Percentiles rank a stretch among this genome's conserved stretches.
Conservation (phyloP, 2,329 filamentous ascomycete genomes). For the Myriosclerotinia scirpicola region DNA sequence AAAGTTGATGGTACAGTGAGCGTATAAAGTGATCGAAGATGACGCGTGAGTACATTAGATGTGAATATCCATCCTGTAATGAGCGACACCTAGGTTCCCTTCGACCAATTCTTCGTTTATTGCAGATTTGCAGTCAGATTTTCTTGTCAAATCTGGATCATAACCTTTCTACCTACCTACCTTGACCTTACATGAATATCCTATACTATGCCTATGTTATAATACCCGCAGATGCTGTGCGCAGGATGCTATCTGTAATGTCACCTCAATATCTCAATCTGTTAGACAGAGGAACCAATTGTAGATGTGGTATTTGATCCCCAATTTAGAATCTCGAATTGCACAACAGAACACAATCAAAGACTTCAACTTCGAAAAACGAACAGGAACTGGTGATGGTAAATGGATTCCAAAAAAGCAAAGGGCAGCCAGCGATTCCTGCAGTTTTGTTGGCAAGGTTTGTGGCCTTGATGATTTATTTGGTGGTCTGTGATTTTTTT, state of each 20-base stretch:
- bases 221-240: conserved; percentile 14
- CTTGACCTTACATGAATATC: conserved; percentile 13
- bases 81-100: conserved; percentile 16
- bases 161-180: background rate
- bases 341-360: conserved; percentile 10
- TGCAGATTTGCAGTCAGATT: background rate
- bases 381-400: conserved; percentile 1
- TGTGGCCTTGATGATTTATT: conserved; percentile 8
- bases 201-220: conserved; percentile 14
- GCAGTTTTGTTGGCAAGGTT: conserved; percentile 24
- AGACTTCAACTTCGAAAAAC: background rate
- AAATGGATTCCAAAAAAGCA: conserved; percentile 3
- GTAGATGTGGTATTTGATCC: background rate
- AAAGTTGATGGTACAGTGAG: background rate
- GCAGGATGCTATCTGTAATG: background rate
- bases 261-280: conserved; percentile 3
- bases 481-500: conserved; percentile 17
- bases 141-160: conserved; percentile 1
- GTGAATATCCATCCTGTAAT: conserved; percentile 19
- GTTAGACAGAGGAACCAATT: background rate
- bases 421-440: conserved; percentile 35
- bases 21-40: conserved; percentile 16
- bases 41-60: conserved; percentile 18
- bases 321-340: conserved; percentile 1
- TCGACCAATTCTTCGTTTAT: conserved; percentile 9